Base-by-base conservation (phyloP, 768 basidiomycete genomes). In the Sporobolomyces pararoseus region DNA sequence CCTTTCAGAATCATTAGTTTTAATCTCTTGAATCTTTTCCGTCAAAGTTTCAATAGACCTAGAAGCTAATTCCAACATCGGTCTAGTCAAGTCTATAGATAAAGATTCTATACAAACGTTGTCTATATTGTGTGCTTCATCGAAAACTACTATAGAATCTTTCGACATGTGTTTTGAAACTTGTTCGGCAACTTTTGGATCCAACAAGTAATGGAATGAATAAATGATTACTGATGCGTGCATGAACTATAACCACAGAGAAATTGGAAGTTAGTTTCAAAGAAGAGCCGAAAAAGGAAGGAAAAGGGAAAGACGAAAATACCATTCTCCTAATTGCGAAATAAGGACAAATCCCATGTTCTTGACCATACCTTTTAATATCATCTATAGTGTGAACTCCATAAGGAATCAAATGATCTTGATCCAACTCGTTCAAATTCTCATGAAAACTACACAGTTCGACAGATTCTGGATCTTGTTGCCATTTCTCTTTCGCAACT, bases 71-170 rank as follows among this genome's bases (percentile, higher is more conserved):
- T 99, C 96, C 42, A 99, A 83, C 94, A 98, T 98, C 0, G 96
- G 96, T 49, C 96, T 84, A 34, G 94, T 98, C 52, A 99, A 82
- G 77, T 99, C 96, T 73, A 99, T 95, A 75, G 93, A 96, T 46
- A 99, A 82, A 0, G 96, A 97, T 77, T 99, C 96, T 77, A 99
- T 95, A 80, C 96, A 99, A 53, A 99, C 96, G 78, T 99, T 99
- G 78, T 99, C 95, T 88, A 99, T 99, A 78, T 99, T 99, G 80
- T 99, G 96, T 21, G 96, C 96, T 78, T 99, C 96, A 77, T 99
- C 96, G 77, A 99, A 99, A 2, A 99, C 96, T 46, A 99, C 93
- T 62, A 99, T 99, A 35, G 92, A 89, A 78, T 99, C 96, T 77
- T 97, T 98, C 12, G 89, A 90, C 81, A 99, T 84, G 79, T 99